Conservation (phyloP, 1,284 basidiomycete species). For the Sporisorium iseilematis-ciliati region DNA sequence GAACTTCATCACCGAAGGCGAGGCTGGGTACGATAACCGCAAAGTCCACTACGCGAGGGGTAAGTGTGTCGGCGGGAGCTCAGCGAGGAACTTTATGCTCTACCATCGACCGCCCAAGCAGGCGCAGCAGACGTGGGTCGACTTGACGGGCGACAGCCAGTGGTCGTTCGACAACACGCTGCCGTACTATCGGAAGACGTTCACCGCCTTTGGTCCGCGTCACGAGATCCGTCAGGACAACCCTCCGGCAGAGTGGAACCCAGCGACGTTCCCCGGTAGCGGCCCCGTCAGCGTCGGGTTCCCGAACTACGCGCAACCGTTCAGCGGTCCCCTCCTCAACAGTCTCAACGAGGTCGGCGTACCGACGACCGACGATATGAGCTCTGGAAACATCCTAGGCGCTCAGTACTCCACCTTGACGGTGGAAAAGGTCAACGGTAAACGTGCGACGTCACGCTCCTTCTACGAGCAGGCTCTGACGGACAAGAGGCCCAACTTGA, state of each 20-base stretch:
- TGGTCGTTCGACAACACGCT: slow-evolving; percentile 50
- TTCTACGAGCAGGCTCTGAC: slow-evolving; percentile 45
- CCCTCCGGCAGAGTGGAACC: slow-evolving; percentile 50
- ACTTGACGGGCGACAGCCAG: slow-evolving; percentile 46
- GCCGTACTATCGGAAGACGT: slow-evolving; percentile 48
- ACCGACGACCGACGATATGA: slow-evolving; percentile 53
- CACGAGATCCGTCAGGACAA: no score
- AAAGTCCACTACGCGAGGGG: slow-evolving; percentile 52
- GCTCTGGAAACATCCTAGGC: slow-evolving; percentile 61
- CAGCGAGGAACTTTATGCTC: slow-evolving; percentile 58
- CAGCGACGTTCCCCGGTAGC: slow-evolving; percentile 36
- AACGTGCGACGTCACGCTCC: slow-evolving; percentile 49
- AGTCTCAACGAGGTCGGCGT: slow-evolving; percentile 52
- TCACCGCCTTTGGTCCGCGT: slow-evolving; percentile 48
- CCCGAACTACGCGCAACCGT: slow-evolving; percentile 56
- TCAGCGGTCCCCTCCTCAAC: slow-evolving; percentile 44
- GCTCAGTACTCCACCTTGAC: slow-evolving; percentile 62
- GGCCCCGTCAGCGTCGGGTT: slow-evolving; percentile 51
- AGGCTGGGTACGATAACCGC: slow-evolving; percentile 47
- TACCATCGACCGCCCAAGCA: slow-evolving; percentile 49
- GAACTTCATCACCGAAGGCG: slow-evolving; percentile 45
- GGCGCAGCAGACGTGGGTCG: slow-evolving; percentile 47
- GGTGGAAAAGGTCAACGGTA: slow-evolving; percentile 35
- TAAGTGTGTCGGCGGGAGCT: slow-evolving; percentile 56
- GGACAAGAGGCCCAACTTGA: slow-evolving; percentile 56